These are phyloP conservation scores for Magnolia sinica DNA, from an alignment of 164 flowering plant species.

Conservation along the genomic window DNA sequence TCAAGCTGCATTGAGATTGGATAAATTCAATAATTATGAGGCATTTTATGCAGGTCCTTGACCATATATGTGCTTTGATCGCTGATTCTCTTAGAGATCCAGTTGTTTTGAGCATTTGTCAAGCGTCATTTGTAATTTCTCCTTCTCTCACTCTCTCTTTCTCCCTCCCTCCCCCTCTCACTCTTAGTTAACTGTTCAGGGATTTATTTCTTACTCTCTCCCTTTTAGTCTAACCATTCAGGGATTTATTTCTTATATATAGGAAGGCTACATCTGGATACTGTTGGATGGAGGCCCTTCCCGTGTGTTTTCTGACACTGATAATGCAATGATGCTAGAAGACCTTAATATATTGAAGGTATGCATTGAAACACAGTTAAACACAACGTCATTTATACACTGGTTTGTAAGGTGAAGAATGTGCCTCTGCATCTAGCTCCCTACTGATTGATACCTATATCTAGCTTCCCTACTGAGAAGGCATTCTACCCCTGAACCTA, in stretches of 20 bases:
- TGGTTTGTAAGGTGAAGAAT: background rate
- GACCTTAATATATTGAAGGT: constrained; percentile 75
- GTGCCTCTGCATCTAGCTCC: background rate
- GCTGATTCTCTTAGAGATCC: constrained; percentile 58
- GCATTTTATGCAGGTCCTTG: constrained; percentile 48
- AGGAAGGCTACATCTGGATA: constrained; percentile 74
- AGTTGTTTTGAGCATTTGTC: constrained; percentile 63
- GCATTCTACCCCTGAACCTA: background rate
- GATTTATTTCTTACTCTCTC: constrained; percentile 4
- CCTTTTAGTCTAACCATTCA: constrained; percentile 3
- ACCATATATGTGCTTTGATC: constrained; percentile 51
- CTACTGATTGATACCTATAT: background rate
- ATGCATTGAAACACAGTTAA: background rate
- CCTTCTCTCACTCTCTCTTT: constrained; percentile 10
- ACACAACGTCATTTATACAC: background rate
- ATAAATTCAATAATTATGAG: background rate
- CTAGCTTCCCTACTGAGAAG: background rate
- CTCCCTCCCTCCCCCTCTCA: background rate
- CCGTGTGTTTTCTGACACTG: constrained; percentile 67
- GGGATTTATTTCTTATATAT: constrained; percentile 3
- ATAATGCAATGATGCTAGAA: constrained; percentile 58
- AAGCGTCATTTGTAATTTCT: constrained; percentile 55
- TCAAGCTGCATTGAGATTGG: background rate
- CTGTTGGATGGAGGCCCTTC: constrained; percentile 90
- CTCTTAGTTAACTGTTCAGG: background rate